Evolutionary conservation across 495 filamentous ascomycete species (phyloP), one percentile per base, ranked within the genome.

Genomic region (Hypoxylon subgilvum): DNA sequence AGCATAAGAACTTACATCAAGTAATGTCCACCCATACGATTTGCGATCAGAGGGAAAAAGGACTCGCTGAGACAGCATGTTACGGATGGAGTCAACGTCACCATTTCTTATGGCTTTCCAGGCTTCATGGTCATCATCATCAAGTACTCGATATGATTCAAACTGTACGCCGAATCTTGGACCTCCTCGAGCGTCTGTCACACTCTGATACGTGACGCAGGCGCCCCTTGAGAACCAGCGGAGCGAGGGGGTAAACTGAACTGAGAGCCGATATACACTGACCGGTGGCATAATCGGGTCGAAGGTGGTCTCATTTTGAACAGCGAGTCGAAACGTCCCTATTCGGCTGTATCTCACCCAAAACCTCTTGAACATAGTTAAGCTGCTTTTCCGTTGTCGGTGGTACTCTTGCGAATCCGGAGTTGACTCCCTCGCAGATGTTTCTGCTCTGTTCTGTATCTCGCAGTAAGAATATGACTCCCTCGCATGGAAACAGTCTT

Each of bases 151-250:
- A 36, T 43, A 38, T 7, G 44, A 21, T 14, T 50, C 21, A n/a
- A 46, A 30, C 4, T 17, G 41, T 2, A 50, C 16, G 21, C 44
- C 36, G 31, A 54, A 39, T 14, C 42, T 3, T 0, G 30, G 44
- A 9, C 8, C 23, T 38, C 57, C 57, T 54, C 57, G 46, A 16
- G 36, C 49, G 16, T 61, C 50, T 17, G 36, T 23, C 31, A 9
- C 49, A 4, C 22, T 50, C 8, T 38, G 8, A 13, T 61, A 61
- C 13, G 30, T 32, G 6, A 61, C 27, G 16, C 22, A 61, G 30
- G 22, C 31, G 13, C 57, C 44, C 1, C 27, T 54, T n/a, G 57
- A 49, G 6, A 54, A 16, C 57, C 57, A 61, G n/a, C 50, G n/a
- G 16, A n/a, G 38, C 4, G 57, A 54, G 1, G 50, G 57, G 36